A percentile compares a stretch with the other conserved stretches of the same genome.
Evolutionary conservation across 75 land plant genomes (phyloP).

Genomic region (Selaginella moellendorffii): DNA sequence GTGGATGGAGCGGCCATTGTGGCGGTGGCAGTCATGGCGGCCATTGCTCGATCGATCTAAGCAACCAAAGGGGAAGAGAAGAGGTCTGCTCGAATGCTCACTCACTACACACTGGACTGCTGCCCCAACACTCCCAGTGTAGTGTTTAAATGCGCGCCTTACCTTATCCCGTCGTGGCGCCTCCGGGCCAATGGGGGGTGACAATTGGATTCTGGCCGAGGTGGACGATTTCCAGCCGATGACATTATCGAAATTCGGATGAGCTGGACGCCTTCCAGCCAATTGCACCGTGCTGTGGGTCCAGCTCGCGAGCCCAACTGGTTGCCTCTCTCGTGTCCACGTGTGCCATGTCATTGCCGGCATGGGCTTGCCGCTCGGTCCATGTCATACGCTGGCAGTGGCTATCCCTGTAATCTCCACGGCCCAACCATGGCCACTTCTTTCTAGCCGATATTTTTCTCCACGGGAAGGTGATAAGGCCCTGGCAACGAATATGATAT

Average conservation of each 20-base stretch:
- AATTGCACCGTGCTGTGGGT: too few species aligned
- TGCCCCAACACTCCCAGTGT: too few species aligned
- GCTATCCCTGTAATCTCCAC: too few species aligned
- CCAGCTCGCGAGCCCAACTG: too few species aligned
- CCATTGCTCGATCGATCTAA: not conserved
- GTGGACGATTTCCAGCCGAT: not conserved
- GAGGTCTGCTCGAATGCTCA: not conserved
- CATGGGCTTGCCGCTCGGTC: too few species aligned
- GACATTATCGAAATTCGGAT: not conserved
- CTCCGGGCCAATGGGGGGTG: not conserved
- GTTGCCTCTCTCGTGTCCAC: too few species aligned
- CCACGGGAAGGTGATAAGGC: too few species aligned
- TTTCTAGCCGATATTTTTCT: too few species aligned
- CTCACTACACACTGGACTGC: not conserved
- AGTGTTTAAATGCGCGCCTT: not conserved
- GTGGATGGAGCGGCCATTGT: conserved; percentile 11
- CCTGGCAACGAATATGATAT: too few species aligned
- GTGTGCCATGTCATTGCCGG: not conserved
- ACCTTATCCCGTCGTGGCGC: not conserved
- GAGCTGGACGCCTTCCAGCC: not conserved
- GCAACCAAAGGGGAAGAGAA: not conserved
- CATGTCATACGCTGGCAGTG: too few species aligned
- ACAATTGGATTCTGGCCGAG: not conserved
- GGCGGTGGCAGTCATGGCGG: conserved; percentile 19
- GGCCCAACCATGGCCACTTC: too few species aligned